Base-by-base conservation (phyloP, 2,329 filamentous ascomycete genomes). In the Trichothecium roseum region DNA sequence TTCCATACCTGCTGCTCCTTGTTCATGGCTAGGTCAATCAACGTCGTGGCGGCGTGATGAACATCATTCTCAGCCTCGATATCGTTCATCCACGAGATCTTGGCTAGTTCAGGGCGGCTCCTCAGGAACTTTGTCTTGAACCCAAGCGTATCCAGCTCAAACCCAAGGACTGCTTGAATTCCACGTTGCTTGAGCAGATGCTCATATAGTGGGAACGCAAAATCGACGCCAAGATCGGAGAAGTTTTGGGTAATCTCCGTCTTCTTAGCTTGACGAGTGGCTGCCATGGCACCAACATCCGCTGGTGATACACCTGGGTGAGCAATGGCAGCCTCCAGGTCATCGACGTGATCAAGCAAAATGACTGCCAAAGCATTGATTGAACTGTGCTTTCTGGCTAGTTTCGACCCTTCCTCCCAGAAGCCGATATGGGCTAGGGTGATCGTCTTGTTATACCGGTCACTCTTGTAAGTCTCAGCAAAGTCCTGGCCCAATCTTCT, bases 41-140 rank as follows among this genome's bases (percentile, higher is more conserved):
- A 68, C 1, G 79, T 81, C 29, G 75, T 63, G 5, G 81, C 79
- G 9, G 89, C 88, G 37, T 75, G 72, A 10, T 74, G 66, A 42
- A 86, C 86, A 47, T 94, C 78, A 39, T 78, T 69, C 52, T 91
- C 84, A 17, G 74, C 71, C 40, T 78, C 69, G 7, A 96, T 72
- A 52, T 96, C 88, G 53, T 98, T 93, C 61, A 98, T 94, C 91
- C 91, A 98, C 33, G 81, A 79, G 30, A 98, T 69, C 48, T 85
- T 85, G 18, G 81, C 79, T 42, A 86, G 76, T 42, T 78, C 70
- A 0, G 78, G 72, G 43, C 78, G 74, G 37, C 74, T 78, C 29
- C 84, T 76, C 32, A 98, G 67, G 49, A 87, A 98, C 35, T 69
- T 68, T 1, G 86, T 94, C 37, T 94, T 72, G 49, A 78, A 81